A percentile compares a stretch with the other conserved stretches of the same genome.
phyloP scores from a whole-genome alignment of 345 rosid genomes.

The Cardamine chenopodiifolia region DNA sequence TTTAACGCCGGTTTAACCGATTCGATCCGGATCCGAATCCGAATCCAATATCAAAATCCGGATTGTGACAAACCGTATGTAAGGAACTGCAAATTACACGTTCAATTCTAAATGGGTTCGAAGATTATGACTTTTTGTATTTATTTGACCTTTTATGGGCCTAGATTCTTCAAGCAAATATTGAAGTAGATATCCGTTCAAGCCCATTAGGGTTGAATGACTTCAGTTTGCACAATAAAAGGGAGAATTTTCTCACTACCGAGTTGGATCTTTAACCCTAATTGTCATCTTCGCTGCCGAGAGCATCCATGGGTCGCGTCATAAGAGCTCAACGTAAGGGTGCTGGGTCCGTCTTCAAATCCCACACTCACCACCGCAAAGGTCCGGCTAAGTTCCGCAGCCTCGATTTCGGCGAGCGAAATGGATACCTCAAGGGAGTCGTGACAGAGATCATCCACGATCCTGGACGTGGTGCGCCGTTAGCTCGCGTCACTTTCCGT shows the following conservation, averaged over 20 bases:
- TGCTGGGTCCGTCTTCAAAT: slow-evolving; percentile 74
- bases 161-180: not conserved
- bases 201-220: slow-evolving; percentile 32
- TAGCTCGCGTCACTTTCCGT: slow-evolving; percentile 68
- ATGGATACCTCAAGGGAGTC: slow-evolving; percentile 68
- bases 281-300: slow-evolving; percentile 13
- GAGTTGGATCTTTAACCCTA: slow-evolving; percentile 32
- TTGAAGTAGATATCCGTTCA: not conserved
- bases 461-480: slow-evolving; percentile 74
- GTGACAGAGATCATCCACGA: slow-evolving; percentile 75
- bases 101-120: not conserved
- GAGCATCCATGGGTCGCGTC: slow-evolving; percentile 63
- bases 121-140: not conserved
- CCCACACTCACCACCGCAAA: slow-evolving; percentile 78
- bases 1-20: not conserved
- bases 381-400: slow-evolving; percentile 74
- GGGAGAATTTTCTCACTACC: not conserved
- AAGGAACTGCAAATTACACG: not conserved
- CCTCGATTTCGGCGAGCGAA: slow-evolving; percentile 72
- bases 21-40: not conserved
- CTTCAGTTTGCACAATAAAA: slow-evolving; percentile 7
- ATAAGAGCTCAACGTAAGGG: slow-evolving; percentile 81
- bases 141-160: not conserved
- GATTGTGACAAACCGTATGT: not conserved
- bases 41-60: not conserved